Evolutionary conservation across 2,329 filamentous ascomycete species (phyloP).

Genomic region (Nemania sp.): DNA sequence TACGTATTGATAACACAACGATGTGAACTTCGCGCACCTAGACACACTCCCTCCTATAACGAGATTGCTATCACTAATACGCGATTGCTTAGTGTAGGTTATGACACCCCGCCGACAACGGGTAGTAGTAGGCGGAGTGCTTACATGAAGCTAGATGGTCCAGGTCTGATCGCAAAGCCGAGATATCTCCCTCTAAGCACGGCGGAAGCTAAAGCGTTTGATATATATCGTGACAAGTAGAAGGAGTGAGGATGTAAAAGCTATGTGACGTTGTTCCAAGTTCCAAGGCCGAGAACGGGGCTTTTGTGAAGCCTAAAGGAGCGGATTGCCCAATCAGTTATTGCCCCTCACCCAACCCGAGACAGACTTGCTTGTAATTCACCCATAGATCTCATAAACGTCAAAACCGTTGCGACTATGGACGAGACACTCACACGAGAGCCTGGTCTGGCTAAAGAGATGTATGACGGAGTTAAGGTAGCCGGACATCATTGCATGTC

Average conservation of each 20-base stretch:
- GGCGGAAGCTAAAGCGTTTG: slow-evolving; percentile 22
- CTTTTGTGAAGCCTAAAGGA: slow-evolving; percentile 7
- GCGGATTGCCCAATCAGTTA: slow-evolving; percentile 6
- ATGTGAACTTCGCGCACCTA: not conserved
- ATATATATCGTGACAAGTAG: slow-evolving; percentile 32
- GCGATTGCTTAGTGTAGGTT: not conserved
- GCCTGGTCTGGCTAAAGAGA: slow-evolving; percentile 33
- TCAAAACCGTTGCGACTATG: slow-evolving; percentile 19
- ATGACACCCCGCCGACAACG: slow-evolving; percentile 43
- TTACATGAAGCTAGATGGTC: slow-evolving; percentile 15
- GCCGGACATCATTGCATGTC: slow-evolving; percentile 34
- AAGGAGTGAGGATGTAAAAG: slow-evolving; percentile 16
- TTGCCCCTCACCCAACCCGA: slow-evolving; percentile 15
- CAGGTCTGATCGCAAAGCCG: slow-evolving; percentile 33
- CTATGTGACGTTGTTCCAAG: slow-evolving; percentile 14
- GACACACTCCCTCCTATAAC: not conserved
- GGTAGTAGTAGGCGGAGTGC: slow-evolving; percentile 19
- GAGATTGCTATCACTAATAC: not conserved
- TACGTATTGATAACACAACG: not conserved
- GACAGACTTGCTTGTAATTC: slow-evolving; percentile 9
- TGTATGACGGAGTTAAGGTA: slow-evolving; percentile 33
- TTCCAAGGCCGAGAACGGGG: slow-evolving; percentile 44
- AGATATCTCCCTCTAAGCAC: slow-evolving; percentile 42
- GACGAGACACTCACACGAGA: slow-evolving; percentile 30
- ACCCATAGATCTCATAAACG: slow-evolving; percentile 11